These are phyloP conservation scores for Hysterium pulicare DNA, from an alignment of 2,329 filamentous ascomycete species.

Conservation along the genomic window DNA sequence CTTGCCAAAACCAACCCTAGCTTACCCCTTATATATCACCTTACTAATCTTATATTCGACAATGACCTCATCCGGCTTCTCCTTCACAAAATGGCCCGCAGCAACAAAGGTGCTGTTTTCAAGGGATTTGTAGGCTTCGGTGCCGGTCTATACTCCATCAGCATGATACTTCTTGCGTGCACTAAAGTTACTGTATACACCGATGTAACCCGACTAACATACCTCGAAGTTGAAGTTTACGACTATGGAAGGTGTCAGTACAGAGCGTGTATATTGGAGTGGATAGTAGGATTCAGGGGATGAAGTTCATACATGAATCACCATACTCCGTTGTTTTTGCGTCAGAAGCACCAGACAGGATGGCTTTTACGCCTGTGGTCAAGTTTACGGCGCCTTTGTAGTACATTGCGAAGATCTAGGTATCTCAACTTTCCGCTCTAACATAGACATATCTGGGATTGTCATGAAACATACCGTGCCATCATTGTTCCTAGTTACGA, in stretches of 20 bases:
- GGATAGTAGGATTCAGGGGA: neutral
- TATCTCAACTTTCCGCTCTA: neutral
- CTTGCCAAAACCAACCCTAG: neutral
- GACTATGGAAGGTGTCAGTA: neutral
- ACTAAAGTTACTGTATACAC: too few relatives aligned
- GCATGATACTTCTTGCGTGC: too few relatives aligned
- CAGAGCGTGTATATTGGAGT: neutral
- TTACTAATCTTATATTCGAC: conserved; percentile 33
- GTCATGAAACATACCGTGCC: conserved; percentile 2
- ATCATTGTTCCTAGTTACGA: conserved; percentile 2
- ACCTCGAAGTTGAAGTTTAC: conserved; percentile 26
- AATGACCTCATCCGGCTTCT: conserved; percentile 14
- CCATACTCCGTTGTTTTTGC: conserved; percentile 28
- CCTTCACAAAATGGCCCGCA: conserved; percentile 26
- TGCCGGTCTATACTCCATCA: conserved; percentile 18
- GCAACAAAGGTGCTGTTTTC: conserved; percentile 29
- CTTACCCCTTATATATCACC: conserved; percentile 15
- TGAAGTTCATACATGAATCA: conserved; percentile 18
- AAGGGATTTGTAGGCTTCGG: conserved; percentile 23
- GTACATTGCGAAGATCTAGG: conserved; percentile 29
- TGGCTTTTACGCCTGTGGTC: conserved; percentile 19
- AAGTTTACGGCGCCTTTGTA: conserved; percentile 29
- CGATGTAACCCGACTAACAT: too few relatives aligned
- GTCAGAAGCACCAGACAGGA: conserved; percentile 17
- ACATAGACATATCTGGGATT: conserved; percentile 13